A percentile compares a stretch with the other conserved stretches of the same genome.
These are phyloP conservation scores for Citrus cavaleriei DNA, from an alignment of 345 rosid species.

Conservation along the genomic window DNA sequence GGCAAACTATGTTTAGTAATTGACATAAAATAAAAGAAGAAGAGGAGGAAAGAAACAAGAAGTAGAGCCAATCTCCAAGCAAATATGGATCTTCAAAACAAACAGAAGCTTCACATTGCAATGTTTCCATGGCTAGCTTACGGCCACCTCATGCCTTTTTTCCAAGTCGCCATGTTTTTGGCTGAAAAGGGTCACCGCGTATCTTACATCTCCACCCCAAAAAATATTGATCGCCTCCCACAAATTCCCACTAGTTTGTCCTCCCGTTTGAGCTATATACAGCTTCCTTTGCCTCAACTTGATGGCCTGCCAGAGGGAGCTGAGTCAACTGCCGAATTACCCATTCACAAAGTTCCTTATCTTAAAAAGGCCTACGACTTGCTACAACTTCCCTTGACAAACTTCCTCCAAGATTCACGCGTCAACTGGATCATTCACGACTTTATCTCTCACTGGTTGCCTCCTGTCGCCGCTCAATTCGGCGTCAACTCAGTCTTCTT, in stretches of 20 bases:
- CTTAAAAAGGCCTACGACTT: slow-evolving; percentile 5
- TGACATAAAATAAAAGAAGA: too few relatives aligned
- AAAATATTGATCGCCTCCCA: background rate
- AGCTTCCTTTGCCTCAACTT: background rate
- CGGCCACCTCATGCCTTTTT: slow-evolving; percentile 11
- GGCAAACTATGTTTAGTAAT: too few relatives aligned
- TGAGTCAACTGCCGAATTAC: slow-evolving; percentile 6
- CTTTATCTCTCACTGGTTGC: slow-evolving; percentile 11
- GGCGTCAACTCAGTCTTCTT: slow-evolving; percentile 23
- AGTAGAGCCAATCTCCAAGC: too few relatives aligned
- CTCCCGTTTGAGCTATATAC: background rate
- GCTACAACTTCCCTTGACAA: background rate
- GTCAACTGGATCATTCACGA: slow-evolving; percentile 13
- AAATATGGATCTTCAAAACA: background rate
- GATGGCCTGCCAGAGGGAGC: background rate
- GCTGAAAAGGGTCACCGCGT: slow-evolving; percentile 10
- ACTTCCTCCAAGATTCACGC: background rate
- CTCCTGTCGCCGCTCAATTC: slow-evolving; percentile 3
- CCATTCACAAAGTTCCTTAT: background rate
- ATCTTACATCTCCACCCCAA: slow-evolving; percentile 13
- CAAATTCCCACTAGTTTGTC: background rate
- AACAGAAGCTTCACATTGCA: slow-evolving; percentile 6
- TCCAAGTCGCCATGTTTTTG: slow-evolving; percentile 2
- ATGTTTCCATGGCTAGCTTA: slow-evolving; percentile 15
- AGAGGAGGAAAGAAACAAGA: too few relatives aligned